These are phyloP conservation scores for Chaetomium sp. DNA, from an alignment of 2,329 filamentous ascomycete genomes.

Conservation along the genomic window DNA sequence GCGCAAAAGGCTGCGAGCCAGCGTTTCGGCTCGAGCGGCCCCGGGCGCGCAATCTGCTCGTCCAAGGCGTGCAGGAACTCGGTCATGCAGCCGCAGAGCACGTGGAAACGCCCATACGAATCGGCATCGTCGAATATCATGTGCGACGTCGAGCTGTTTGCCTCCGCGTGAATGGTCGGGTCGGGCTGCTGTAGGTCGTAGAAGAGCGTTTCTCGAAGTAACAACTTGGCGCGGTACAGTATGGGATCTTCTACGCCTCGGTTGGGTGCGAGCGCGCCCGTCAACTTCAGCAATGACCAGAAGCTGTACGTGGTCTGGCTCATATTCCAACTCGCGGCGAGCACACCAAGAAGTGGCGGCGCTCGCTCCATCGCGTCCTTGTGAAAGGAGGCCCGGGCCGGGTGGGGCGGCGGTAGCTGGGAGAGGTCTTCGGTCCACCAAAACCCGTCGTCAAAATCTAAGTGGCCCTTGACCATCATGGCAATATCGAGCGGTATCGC, in stretches of 20 bases:
- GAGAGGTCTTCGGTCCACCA: conserved; percentile 51
- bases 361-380: conserved; percentile 35
- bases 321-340: conserved; percentile 48
- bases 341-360: conserved; percentile 44
- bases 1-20: conserved; percentile 50
- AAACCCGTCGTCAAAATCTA: conserved; percentile 51
- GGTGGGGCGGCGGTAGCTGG: conserved; percentile 34
- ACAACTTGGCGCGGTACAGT: conserved; percentile 47
- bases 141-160: conserved; percentile 29
- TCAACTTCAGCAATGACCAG: conserved; percentile 46
- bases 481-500: conserved; percentile 34
- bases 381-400: conserved; percentile 33
- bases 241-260: conserved; percentile 46
- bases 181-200: conserved; percentile 47
- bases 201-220: conserved; percentile 49
- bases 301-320: conserved; percentile 44
- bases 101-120: conserved; percentile 40
- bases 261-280: conserved; percentile 41
- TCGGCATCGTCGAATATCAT: conserved; percentile 39
- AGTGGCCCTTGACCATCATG: conserved; percentile 37
- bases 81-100: conserved; percentile 44
- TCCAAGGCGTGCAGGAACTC: conserved; percentile 51
- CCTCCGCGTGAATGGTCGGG: conserved; percentile 37
- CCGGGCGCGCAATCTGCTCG: conserved; percentile 34
- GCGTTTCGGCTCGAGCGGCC: conserved; percentile 35